phyloP scores from a whole-genome alignment of 2,329 filamentous ascomycete species.

The Chalaropsis ovoidea region DNA sequence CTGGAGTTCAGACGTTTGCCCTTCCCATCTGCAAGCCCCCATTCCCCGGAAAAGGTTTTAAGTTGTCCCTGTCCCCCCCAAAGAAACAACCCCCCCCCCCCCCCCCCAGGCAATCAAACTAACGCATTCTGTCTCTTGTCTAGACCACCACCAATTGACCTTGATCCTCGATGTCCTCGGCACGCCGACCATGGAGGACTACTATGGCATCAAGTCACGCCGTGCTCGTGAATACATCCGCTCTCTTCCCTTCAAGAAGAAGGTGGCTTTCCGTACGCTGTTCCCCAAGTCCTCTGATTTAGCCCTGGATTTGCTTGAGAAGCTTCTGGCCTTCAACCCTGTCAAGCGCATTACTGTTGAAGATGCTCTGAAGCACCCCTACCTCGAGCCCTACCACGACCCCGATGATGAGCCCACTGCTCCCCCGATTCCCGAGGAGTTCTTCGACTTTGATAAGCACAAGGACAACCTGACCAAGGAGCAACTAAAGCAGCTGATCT shows the following conservation, averaged over 20 bases:
- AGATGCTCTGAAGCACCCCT: conserved; percentile 92
- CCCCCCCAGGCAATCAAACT: not conserved
- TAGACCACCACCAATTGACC: conserved; percentile 95
- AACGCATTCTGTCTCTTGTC: not conserved
- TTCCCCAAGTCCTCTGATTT: conserved; percentile 99
- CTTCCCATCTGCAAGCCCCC: conserved; percentile 95
- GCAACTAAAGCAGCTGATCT: conserved; percentile 94
- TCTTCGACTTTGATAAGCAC: conserved; percentile 99
- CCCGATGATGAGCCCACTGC: conserved; percentile 97
- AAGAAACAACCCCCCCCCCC: too few relatives aligned
- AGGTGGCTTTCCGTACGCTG: conserved; percentile 92
- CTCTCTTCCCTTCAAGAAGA: conserved; percentile 98
- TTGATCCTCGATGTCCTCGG: conserved; percentile 94
- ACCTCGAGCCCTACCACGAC: conserved; percentile 97
- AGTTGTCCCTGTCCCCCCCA: conserved; percentile 40
- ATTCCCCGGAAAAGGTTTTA: conserved; percentile 97
- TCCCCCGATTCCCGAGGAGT: conserved; percentile 92
- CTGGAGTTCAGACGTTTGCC: too few relatives aligned
- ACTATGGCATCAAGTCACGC: conserved; percentile 98
- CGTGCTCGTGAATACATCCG: conserved; percentile 96
- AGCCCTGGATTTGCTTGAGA: conserved; percentile 87
- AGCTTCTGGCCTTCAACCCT: conserved; percentile 93
- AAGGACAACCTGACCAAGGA: conserved; percentile 98
- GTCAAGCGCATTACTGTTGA: conserved; percentile 98
- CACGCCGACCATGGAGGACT: conserved; percentile 98